These are phyloP conservation scores for Backusella mclennaniae DNA, from an alignment of 192 early-diverging fungal species.

Conservation along the genomic window DNA sequence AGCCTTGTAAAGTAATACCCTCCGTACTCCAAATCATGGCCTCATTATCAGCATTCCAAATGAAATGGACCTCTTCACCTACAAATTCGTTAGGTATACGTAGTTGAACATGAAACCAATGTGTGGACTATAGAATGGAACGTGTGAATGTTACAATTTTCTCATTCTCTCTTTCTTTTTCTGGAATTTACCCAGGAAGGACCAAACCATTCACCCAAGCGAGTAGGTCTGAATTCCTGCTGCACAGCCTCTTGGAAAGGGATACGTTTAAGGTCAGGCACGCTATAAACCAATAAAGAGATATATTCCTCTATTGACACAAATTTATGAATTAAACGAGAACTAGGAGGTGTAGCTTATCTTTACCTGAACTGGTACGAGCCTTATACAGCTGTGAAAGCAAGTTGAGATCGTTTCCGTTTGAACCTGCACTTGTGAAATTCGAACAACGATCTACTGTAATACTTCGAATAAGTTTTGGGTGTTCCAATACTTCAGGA, in stretches of 20 bases:
- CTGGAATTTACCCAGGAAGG: conserved; percentile 68
- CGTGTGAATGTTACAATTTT: background rate
- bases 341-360: background rate
- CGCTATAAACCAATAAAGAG: conserved; percentile 59
- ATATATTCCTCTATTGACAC: conserved; percentile 44
- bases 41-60: conserved; percentile 88
- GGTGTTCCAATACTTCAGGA: conserved; percentile 24
- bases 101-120: conserved; percentile 75
- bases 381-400: conserved; percentile 47
- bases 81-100: conserved; percentile 66
- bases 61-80: conserved; percentile 72
- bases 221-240: conserved; percentile 62
- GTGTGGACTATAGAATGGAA: conserved; percentile 53
- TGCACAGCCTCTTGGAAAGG: conserved; percentile 75
- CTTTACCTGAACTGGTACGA: conserved; percentile 35
- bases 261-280: conserved; percentile 67
- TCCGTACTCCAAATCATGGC: conserved; percentile 86
- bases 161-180: background rate
- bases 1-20: conserved; percentile 81
- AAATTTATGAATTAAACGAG: conserved; percentile 11
- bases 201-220: conserved; percentile 76
- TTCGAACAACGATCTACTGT: conserved; percentile 72
- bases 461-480: conserved; percentile 59
- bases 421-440: conserved; percentile 65
- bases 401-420: conserved; percentile 67